Evolutionary conservation across 1,284 basidiomycete species (phyloP), one percentile per base, ranked within the genome.

Genomic region (Malassezia restricta): DNA sequence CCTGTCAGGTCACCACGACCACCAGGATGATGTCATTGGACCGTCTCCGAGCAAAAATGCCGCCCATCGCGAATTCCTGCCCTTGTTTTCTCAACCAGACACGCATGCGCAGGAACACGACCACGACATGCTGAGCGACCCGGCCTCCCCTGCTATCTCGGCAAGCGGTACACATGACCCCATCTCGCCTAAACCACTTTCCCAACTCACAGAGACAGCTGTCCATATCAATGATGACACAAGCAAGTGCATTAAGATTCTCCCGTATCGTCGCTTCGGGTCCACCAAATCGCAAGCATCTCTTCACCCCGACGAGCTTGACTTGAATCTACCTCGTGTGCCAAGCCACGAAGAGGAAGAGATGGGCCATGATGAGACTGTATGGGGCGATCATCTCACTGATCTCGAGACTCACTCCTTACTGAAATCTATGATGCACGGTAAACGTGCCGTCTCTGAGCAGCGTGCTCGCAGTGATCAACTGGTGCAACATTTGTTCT

Each of bases 181-280:
- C 15, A 5, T 3, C 11, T 15, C 33, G 11, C 11, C 11, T 11
- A 35, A 11, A 35, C 11, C 11, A 11, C 15, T 35, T 12, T 35
- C 33, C 5, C 33, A 35, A 12, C 33, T 15, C 11, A 11, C 2
- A 5, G 33, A 35, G 15, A 35, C 15, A 15, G 33, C 33, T 35
- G 11, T 35, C 33, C 15, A 15, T 15, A 15, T 35, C 15, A 44
- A 53, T 17, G 51, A 42, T 17, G 46, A 48, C 7, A 27, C 17
- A 17, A 14, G 9, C 9, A n/a, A 2, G 7, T 5, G 31, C 6
- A 39, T 54, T 29, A 15, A 32, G 3, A 43, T 55, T 8, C 39
- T 45, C 5, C 53, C 53, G 8, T 55, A 55, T 40, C 33, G 37
- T 12, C 53, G 53, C 31, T 55, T 29, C 32, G 53, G 47, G n/a